Conservation (phyloP, 352 stramenopile genomes). For the Peronospora farinosa region DNA sequence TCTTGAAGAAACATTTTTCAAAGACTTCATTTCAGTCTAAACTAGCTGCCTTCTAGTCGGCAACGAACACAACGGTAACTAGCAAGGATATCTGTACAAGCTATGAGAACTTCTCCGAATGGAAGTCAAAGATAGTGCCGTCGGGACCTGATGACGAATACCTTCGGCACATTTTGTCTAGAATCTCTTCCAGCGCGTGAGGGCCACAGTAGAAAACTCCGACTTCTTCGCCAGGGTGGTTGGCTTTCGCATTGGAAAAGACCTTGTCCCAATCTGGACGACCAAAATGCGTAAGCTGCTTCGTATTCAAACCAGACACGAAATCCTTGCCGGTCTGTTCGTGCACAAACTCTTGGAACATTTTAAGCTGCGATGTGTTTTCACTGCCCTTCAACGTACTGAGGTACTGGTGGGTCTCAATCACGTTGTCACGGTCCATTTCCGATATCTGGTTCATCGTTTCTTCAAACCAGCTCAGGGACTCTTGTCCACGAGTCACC, state of each 20-base stretch:
- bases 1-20: too few species aligned
- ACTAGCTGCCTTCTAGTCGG: constrained; percentile 13
- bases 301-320: constrained; percentile 68
- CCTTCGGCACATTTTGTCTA: constrained; percentile 62
- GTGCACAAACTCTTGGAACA: constrained; percentile 85
- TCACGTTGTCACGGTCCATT: constrained; percentile 71
- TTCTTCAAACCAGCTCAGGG: constrained; percentile 76
- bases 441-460: constrained; percentile 82
- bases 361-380: constrained; percentile 65
- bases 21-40: too few species aligned
- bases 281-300: constrained; percentile 81
- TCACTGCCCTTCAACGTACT: constrained; percentile 73
- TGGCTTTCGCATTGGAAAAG: constrained; percentile 43
- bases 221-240: constrained; percentile 62
- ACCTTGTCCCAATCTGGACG: constrained; percentile 82
- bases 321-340: constrained; percentile 71
- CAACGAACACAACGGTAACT: constrained; percentile 7
- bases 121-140: constrained; percentile 74
- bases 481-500: constrained; percentile 73
- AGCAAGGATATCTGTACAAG: constrained; percentile 21
- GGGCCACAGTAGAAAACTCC: constrained; percentile 86
- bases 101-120: constrained; percentile 82
- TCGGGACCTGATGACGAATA: constrained; percentile 48
- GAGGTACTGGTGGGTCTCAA: constrained; percentile 81
- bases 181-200: constrained; percentile 67